These are phyloP conservation scores for Sugiyamaella paludigena DNA, from an alignment of 1,139 yeast species.

Conservation along the genomic window DNA sequence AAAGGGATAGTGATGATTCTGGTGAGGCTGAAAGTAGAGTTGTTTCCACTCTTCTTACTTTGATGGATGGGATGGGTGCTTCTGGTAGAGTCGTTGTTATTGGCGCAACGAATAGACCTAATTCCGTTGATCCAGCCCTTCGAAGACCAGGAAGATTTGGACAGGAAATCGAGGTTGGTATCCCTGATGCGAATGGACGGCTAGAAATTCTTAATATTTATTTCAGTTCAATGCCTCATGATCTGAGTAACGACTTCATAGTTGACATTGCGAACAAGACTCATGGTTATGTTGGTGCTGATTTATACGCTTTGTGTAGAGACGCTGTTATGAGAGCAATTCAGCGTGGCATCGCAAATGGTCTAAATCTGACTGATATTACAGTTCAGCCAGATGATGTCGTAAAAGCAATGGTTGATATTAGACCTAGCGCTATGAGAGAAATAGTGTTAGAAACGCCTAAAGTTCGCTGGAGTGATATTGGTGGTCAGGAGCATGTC, in stretches of 20 bases:
- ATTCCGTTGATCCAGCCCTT: conserved; percentile 77
- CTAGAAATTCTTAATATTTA: conserved; percentile 73
- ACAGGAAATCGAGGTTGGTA: conserved; percentile 94
- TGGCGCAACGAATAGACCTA: conserved; percentile 82
- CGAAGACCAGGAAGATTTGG: conserved; percentile 94
- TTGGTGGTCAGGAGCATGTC: conserved; percentile 88
- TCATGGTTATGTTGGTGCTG: conserved; percentile 98
- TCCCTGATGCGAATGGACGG: conserved; percentile 95
- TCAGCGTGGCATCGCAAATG: conserved; percentile 50
- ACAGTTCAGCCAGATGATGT: conserved; percentile 53
- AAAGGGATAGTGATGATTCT: conserved; percentile 75
- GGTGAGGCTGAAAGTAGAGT: conserved; percentile 89
- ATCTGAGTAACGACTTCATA: conserved; percentile 53
- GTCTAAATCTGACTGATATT: conserved; percentile 40
- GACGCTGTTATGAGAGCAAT: conserved; percentile 88
- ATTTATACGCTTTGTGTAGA: conserved; percentile 78
- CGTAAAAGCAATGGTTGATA: conserved; percentile 64
- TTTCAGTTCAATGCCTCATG: conserved; percentile 64
- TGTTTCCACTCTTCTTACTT: conserved; percentile 79
- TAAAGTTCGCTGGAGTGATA: conserved; percentile 88
- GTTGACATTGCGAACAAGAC: conserved; percentile 65
- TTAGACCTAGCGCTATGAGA: conserved; percentile 95
- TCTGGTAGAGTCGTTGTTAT: conserved; percentile 69
- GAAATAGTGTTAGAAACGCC: conserved; percentile 94
- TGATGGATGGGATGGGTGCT: conserved; percentile 86